Conservation (phyloP, 176 grass and related monocot genomes). For the Rhynchospora pubera region DNA sequence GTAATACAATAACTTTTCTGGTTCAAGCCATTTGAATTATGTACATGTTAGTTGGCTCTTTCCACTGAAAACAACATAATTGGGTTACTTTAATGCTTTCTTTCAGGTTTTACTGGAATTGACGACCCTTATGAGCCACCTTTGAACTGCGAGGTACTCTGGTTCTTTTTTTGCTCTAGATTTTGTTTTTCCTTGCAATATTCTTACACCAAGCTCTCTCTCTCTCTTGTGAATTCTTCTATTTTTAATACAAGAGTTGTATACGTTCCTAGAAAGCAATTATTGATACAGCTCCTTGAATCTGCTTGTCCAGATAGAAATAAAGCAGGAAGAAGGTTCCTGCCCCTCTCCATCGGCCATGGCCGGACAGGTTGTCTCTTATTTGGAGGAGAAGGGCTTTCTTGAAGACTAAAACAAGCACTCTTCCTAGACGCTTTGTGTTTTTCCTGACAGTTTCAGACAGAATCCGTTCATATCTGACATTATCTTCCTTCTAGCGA, state of each 20-base stretch:
- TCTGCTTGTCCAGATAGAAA: constrained; percentile 66
- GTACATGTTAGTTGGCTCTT: not conserved
- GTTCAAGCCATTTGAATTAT: not conserved
- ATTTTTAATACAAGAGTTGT: too few species aligned
- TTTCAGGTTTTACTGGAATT: constrained; percentile 97
- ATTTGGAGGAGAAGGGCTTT: constrained; percentile 86
- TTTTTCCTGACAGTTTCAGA: not conserved
- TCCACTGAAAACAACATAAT: not conserved
- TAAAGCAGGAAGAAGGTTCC: constrained; percentile 60
- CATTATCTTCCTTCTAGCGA: not conserved
- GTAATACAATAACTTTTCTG: not conserved
- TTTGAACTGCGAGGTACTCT: constrained; percentile 73
- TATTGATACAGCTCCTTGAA: not conserved
- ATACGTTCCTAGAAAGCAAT: not conserved
- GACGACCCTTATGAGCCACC: constrained; percentile 91
- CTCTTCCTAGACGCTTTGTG: not conserved
- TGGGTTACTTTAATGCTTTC: not conserved
- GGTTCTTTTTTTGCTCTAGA: constrained; percentile 11
- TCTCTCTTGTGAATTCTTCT: not conserved
- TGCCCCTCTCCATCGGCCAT: constrained; percentile 72
- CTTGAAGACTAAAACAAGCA: constrained; percentile 40
- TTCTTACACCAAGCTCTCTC: not conserved
- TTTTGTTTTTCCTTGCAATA: constrained; percentile 15
- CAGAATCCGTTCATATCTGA: not conserved
- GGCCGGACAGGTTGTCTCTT: constrained; percentile 69